Conservation (phyloP, 495 filamentous ascomycete genomes). For the Penicillium macrosclerotiorum region DNA sequence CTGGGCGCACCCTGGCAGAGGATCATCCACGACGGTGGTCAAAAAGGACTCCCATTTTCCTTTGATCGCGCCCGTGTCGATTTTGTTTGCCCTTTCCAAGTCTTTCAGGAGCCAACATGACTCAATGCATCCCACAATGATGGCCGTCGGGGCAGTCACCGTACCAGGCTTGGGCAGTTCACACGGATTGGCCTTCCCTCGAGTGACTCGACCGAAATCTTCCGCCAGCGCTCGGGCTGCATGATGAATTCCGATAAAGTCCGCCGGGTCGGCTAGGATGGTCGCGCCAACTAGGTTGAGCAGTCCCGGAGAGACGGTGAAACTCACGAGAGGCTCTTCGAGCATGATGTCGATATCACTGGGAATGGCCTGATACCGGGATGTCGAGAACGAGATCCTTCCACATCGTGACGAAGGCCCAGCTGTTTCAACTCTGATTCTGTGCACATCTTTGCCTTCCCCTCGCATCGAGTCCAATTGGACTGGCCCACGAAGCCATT, state of each 20-base stretch:
- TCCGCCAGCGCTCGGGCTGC: constrained; percentile 62
- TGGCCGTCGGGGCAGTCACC: constrained; percentile 35
- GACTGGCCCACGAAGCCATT: neutral
- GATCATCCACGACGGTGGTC: constrained; percentile 56
- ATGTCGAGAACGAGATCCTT: neutral
- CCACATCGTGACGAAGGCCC: too few relatives aligned
- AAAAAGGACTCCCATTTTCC: constrained; percentile 72
- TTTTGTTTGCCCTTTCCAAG: constrained; percentile 51
- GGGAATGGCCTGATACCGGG: neutral
- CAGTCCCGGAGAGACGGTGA: constrained; percentile 1
- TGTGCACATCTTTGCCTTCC: too few relatives aligned
- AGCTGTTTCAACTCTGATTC: too few relatives aligned
- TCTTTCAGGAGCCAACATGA: constrained; percentile 58
- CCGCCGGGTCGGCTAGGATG: constrained; percentile 32
- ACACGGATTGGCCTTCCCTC: constrained; percentile 44
- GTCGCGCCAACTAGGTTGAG: constrained; percentile 12
- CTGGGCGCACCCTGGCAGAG: constrained; percentile 52
- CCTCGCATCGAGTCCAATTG: neutral
- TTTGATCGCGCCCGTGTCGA: constrained; percentile 53
- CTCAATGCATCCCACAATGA: constrained; percentile 69
- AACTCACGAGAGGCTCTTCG: constrained; percentile 16
- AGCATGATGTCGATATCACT: constrained; percentile 1
- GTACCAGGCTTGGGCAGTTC: constrained; percentile 31
- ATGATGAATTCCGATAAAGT: constrained; percentile 67
- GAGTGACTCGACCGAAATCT: constrained; percentile 72